Evolutionary conservation across 306 rosid species (phyloP), one percentile per base, ranked within the genome.

Genomic region (Medicago lupulina): DNA sequence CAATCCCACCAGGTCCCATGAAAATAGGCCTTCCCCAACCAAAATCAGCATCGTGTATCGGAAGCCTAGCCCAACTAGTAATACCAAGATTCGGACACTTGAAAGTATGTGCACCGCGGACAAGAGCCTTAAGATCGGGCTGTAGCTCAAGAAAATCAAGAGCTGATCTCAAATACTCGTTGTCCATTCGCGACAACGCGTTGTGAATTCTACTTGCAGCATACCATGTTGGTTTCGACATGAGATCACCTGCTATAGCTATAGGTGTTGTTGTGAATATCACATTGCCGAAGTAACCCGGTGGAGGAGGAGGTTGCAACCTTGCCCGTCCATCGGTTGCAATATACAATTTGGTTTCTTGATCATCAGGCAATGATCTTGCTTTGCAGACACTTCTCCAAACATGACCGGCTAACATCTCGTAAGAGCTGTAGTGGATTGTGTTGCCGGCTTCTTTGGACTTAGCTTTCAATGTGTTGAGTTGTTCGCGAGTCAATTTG

Each of bases 21-120:
- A 95, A 95, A 16, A 92, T 87, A 6, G 98, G 98, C 34, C 96
- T 87, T 17, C 98, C 97, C 97, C 97, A 95, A 55, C 98, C 98
- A 41, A 95, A 95, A 57, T 95, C 96, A 73, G 98, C 98, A 68
- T 95, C 97, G 38, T 95, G 89, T 19, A 95, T 88, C 0, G 98
- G 98, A 71, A 95, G 88, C 78, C 97, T 86, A 9, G 77, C 84
- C 98, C 98, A 95, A 39, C 96, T 92, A n/a, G 96, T 92, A 68
- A 95, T 95, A 9, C 96, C 97, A 8, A 95, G 96, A 72, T 95
- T 95, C 1, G 98, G 98, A 46, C 98, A 92, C 79, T 88, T 85
- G 38, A 95, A 95, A 39, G 92, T 87, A 41, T 95, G 96, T 0
- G 96, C 92, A 0, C 96, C 97, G 0, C 97, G 95, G 44, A 87